Base-by-base conservation (phyloP, 495 filamentous ascomycete genomes). In the Penicillium goetzii region DNA sequence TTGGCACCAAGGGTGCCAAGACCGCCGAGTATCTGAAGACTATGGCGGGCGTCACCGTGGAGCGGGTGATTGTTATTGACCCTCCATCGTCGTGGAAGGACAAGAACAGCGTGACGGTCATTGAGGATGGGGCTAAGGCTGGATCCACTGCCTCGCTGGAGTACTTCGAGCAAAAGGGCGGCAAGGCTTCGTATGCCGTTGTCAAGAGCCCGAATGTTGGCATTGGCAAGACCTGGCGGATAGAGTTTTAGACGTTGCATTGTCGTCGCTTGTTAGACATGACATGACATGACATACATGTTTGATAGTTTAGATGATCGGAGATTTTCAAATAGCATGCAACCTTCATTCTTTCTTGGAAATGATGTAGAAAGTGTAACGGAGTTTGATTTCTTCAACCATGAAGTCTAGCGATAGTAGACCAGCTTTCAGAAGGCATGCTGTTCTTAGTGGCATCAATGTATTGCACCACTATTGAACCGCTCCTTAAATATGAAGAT, bases 141-240 rank as follows among this genome's bases (percentile, higher is more conserved):
- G 79, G 81, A 28, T 84, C 83, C 17, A 80, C 76, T 33, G 83
- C 76, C 4, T 70, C 72, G 26, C 63, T 97, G 53, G 80, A 85
- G 52, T 94, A 83, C 69, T 80, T 84, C 69, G 79, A 83, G 40
- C 86, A 84, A 30, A 78, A 77, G 28, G 79, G 77, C 14, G 84
- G 84, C 38, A 89, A 85, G 72, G 92, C 91, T 10, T 81, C 84
- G 12, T 96, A 91, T 83, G 93, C 89, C 28, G 83, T 96, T 26
- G 85, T 97, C 40, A 89, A 87, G 78, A 88, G 91, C 73, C 89
- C 94, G 15, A 88, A 85, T 33, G 89, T 91, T 38, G 82, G 74
- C 45, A 88, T 99, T 76, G 90, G 88, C 47, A 88, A 85, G 72
- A 88, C 90, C 61, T 99, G 93, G 92, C 90, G 82, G 74, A 85